Base-by-base conservation (phyloP, 1,139 yeast species). In the Magnusiomyces ingens region DNA sequence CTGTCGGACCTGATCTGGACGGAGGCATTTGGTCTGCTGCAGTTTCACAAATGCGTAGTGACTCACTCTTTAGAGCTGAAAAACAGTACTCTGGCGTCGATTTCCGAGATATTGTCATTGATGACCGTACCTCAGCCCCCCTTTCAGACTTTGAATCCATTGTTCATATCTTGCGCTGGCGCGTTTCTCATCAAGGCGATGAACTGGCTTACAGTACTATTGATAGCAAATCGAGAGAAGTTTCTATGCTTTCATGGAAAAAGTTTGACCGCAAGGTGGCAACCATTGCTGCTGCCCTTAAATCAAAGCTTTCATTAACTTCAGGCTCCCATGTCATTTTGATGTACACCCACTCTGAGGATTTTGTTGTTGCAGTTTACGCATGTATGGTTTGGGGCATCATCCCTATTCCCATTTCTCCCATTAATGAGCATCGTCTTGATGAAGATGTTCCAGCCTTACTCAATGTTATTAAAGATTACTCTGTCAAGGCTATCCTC, bases 1-100 rank as follows among this genome's bases (percentile, higher is more conserved):
- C 93, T 1, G 82, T 82, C 58, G 95, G 95, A 5, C 87, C 82
- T 57, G 95, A 88, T 67, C 75, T 83, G 2, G 73, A 76, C 47
- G 95, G 95, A 19, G 95, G 96, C 1, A 82, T 89, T 13, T 89
- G 96, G 96, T 82, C 93, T 1, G 82, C 82, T 0, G 80, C 81
- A 52, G 81, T 85, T 0, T 81, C 94, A 0, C 74, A 75, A 41
- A 66, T 80, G 41, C 72, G 95, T 56, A 69, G 74, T n/a, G 72
- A 77, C 11, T 76, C 86, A 1, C 72, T 80, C 45, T 68, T 62
- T 19, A 70, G 67, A 48, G 75, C 77, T 1, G 82, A 77, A 42
- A 69, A 71, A 57, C 99, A 93, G 65, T 80, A 79, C 52, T 87
- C 89, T 62, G 80, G 89, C 56, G 78, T 88, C n/a, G 96, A 89